Evolutionary conservation across 495 filamentous ascomycete species (phyloP).

Genomic region (Trichoderma parareesei): DNA sequence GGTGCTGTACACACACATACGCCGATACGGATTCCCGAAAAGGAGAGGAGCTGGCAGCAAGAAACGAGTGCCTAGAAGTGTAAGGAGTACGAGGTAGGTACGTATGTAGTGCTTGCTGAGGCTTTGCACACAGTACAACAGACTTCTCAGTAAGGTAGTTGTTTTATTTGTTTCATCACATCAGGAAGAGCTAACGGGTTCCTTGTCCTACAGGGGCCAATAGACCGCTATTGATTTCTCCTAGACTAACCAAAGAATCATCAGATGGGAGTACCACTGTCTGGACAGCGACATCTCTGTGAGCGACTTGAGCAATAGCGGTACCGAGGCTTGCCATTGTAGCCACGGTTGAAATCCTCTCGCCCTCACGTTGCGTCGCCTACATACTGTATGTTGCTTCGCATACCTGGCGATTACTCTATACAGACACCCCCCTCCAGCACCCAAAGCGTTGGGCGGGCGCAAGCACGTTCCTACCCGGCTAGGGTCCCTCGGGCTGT

Average conservation of each 20-base stretch:
- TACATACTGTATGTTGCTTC: background rate
- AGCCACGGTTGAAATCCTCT: background rate
- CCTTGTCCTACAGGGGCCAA: background rate
- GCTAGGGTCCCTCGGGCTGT: background rate
- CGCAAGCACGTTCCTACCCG: slow-evolving; percentile 4
- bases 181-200: background rate
- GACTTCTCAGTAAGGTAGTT: no score
- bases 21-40: no score
- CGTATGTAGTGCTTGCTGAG: background rate
- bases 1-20: no score
- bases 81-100: background rate
- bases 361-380: background rate
- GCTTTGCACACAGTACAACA: no score
- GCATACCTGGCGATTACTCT: background rate
- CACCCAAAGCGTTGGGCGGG: background rate
- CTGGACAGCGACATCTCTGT: no score
- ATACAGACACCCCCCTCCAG: background rate
- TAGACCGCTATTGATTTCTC: background rate
- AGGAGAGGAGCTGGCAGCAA: no score
- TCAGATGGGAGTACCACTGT: background rate
- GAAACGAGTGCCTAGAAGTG: background rate
- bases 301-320: background rate
- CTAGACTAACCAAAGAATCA: background rate
- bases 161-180: background rate
- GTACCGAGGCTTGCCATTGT: background rate